A percentile compares a stretch with the other conserved stretches of the same genome.
phyloP scores from a whole-genome alignment of 768 basidiomycete genomes.

The Amyloporia xantha region DNA sequence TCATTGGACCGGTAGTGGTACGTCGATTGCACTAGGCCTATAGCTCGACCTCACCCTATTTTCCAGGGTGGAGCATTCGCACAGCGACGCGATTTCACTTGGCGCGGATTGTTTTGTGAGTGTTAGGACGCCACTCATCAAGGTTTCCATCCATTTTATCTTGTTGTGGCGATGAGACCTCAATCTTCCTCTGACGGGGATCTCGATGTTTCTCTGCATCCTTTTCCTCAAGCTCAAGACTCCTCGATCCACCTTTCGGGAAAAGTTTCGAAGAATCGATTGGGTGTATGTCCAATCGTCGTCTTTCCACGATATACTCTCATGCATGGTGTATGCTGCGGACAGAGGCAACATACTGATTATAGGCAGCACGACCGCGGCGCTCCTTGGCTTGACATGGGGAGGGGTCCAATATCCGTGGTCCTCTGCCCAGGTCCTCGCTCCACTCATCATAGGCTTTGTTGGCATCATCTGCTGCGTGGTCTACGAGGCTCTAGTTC shows the following conservation, averaged over 20 bases:
- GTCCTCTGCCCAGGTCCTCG: constrained; percentile 26
- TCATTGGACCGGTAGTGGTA: constrained; percentile 24
- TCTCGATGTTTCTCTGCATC: constrained; percentile 1
- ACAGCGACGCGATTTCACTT: constrained; percentile 7
- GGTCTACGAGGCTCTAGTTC: constrained; percentile 20
- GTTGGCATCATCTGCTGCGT: constrained; percentile 27
- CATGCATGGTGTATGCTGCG: no score
- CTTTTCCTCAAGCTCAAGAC: constrained; percentile 14
- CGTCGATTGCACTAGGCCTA: constrained; percentile 14
- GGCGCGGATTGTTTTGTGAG: constrained; percentile 18
- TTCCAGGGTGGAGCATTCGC: constrained; percentile 25
- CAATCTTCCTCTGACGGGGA: constrained; percentile 4
- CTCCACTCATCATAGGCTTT: constrained; percentile 29
- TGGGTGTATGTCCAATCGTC: constrained; percentile 13
- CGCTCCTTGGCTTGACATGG: constrained; percentile 22
- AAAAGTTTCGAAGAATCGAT: constrained; percentile 23
- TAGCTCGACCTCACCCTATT: constrained; percentile 22
- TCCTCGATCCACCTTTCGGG: constrained; percentile 7
- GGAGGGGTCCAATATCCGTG: constrained; percentile 33
- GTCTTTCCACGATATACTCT: no score
- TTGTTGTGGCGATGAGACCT: constrained; percentile 1
- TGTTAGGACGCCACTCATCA: not conserved
- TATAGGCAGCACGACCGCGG: constrained; percentile 13
- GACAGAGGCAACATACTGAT: constrained; percentile 21
- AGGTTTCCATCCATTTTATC: no score